Evolutionary conservation across 2,329 filamentous ascomycete species (phyloP).

Genomic region (Cordyceps farinosa): DNA sequence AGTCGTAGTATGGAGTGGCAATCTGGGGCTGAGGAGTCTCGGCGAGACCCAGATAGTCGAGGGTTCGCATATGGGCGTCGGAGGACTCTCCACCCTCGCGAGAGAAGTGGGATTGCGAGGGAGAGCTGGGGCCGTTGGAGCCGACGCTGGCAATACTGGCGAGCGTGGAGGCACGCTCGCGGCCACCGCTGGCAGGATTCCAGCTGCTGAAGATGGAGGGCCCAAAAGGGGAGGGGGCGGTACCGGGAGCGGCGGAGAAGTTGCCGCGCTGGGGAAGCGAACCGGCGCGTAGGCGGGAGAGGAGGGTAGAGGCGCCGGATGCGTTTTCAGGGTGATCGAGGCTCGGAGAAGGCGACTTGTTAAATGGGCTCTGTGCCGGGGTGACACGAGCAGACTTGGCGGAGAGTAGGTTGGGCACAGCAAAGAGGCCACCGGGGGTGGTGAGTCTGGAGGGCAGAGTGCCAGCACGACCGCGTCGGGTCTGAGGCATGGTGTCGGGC

Average conservation of each 20-base stretch:
- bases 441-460: slow-evolving; percentile 96
- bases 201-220: slow-evolving; percentile 88
- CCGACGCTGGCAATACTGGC: slow-evolving; percentile 79
- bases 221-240: slow-evolving; percentile 67
- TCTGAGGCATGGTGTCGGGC: slow-evolving; percentile 62
- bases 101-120: slow-evolving; percentile 80
- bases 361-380: slow-evolving; percentile 80
- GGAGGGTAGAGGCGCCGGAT: slow-evolving; percentile 67
- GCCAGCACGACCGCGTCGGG: slow-evolving; percentile 81
- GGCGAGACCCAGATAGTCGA: slow-evolving; percentile 92
- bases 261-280: slow-evolving; percentile 89
- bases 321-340: slow-evolving; percentile 48
- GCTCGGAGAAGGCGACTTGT: slow-evolving; percentile 60
- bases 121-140: slow-evolving; percentile 86
- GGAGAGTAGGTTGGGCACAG: slow-evolving; percentile 50
- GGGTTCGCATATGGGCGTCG: slow-evolving; percentile 81
- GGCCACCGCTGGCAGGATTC: slow-evolving; percentile 61
- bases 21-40: slow-evolving; percentile 86
- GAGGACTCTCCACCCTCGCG: slow-evolving; percentile 80
- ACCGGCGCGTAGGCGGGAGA: slow-evolving; percentile 84
- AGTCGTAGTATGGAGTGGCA: slow-evolving; percentile 67
- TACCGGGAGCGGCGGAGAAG: slow-evolving; percentile 54
- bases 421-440: slow-evolving; percentile 61
- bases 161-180: slow-evolving; percentile 82
- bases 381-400: slow-evolving; percentile 81